phyloP scores from a whole-genome alignment of 805 yeast species.

The Brettanomyces naardenensis region DNA sequence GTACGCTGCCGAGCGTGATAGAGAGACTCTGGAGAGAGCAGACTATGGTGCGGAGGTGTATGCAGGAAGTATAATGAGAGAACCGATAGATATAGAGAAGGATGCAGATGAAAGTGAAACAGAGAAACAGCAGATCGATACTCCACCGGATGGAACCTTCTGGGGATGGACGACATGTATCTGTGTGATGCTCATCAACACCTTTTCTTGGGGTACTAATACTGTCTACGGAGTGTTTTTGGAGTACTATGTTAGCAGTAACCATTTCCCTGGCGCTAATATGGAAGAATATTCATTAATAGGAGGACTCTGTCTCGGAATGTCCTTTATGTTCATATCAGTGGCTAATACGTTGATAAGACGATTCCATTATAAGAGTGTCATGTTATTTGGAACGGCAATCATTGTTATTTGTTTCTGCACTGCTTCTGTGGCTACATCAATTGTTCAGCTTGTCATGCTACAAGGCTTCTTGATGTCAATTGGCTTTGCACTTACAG shows the following conservation, averaged over 20 bases:
- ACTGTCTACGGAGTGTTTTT: conserved; percentile 49
- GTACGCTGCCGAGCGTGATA: conserved; percentile 10
- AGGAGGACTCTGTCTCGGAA: conserved; percentile 45
- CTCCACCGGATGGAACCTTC: conserved; percentile 38
- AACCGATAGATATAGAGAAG: conserved; percentile 1
- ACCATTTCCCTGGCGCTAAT: conserved; percentile 40
- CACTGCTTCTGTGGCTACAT: conserved; percentile 37
- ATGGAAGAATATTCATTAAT: conserved; percentile 46
- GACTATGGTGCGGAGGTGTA: conserved; percentile 6
- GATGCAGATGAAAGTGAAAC: conserved; percentile 24
- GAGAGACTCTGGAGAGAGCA: not conserved
- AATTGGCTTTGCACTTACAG: conserved; percentile 34
- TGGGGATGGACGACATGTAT: conserved; percentile 43
- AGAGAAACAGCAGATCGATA: conserved; percentile 18
- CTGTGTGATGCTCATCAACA: conserved; percentile 24
- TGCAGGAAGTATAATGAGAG: not conserved
- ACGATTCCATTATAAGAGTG: conserved; percentile 41
- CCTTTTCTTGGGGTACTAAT: conserved; percentile 48
- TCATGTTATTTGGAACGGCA: conserved; percentile 35
- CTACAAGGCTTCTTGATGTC: conserved; percentile 42
- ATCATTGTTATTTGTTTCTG: conserved; percentile 33
- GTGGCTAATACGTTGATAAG: conserved; percentile 40
- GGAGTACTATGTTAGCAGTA: conserved; percentile 34
- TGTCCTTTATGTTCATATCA: conserved; percentile 60
- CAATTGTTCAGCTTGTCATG: conserved; percentile 37